A percentile compares a stretch with the other conserved stretches of the same genome.
Evolutionary conservation across 2,329 filamentous ascomycete species (phyloP).

Genomic region (Alternaria sp.): DNA sequence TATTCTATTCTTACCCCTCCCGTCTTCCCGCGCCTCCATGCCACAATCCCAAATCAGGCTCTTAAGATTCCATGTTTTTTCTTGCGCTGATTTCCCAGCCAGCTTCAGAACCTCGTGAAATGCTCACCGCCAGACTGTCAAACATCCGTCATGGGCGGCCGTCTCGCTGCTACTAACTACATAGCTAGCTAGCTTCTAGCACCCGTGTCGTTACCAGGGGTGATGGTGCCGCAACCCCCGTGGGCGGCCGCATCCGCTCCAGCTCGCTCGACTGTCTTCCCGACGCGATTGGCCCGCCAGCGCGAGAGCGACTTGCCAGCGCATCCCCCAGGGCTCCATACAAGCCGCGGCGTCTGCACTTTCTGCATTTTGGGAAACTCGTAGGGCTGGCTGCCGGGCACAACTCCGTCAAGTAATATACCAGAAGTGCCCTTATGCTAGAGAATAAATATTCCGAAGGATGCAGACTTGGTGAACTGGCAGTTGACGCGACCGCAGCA

Average conservation of each 20-base stretch:
- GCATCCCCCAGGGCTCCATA: conserved; percentile 27
- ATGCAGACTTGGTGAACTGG: conserved; percentile 25
- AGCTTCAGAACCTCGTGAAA: neutral
- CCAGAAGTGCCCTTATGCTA: neutral
- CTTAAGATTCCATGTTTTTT: neutral
- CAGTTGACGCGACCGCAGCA: conserved; percentile 6
- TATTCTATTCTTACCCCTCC: conserved; percentile 10
- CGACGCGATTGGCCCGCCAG: conserved; percentile 20
- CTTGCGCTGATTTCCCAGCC: neutral
- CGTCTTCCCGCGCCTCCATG: neutral
- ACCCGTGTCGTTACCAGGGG: conserved; percentile 24
- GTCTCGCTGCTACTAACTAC: conserved; percentile 2
- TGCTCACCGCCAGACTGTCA: conserved; percentile 12
- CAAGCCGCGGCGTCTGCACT: conserved; percentile 6
- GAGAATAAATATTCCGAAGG: neutral
- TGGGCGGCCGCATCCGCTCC: conserved; percentile 16
- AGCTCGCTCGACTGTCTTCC: no score
- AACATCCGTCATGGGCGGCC: conserved; percentile 5
- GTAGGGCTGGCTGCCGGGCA: conserved; percentile 18
- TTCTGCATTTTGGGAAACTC: neutral
- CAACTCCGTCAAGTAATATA: conserved; percentile 19
- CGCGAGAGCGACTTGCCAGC: conserved; percentile 29
- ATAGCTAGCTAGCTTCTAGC: conserved; percentile 1
- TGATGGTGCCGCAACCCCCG: conserved; percentile 16
- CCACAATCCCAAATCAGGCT: neutral